Base-by-base conservation (phyloP, 169 alveolate genomes). In the Theileria sp. region DNA sequence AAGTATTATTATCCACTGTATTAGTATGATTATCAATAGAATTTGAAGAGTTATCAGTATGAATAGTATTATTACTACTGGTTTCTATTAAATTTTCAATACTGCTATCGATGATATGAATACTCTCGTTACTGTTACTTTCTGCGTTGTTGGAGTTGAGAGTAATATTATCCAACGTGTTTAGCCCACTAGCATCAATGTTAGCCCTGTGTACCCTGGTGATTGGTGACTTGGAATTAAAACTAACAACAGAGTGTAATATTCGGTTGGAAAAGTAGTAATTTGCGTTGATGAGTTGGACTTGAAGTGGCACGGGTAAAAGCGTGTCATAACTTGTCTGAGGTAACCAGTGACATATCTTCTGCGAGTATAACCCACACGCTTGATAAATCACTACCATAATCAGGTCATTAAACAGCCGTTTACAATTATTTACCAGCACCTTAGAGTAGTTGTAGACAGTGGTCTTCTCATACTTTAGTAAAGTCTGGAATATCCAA, bases 231-330 rank as follows among this genome's bases (percentile, higher is more conserved):
- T 3, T 44, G 54, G 17, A 44, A 44, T 44, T 44, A 44, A 10
- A 10, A 44, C 17, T 44, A 13, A 44, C 19, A 44, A 44, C 12
- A 10, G 54, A 44, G 17, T 44, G 54, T 13, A 44, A 13, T 4
- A 44, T 44, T 44, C 54, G 4, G 8, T 44, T 44, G 0, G 54
- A 44, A 19, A 66, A 81, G 71, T 75, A 73, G 60, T 82, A 73
- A 30, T 64, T 30, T 44, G 34, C 21, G 58, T 82, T 77, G 58
- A 84, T 76, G 36, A 84, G 36, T n/a, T 72, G 65, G 17, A 84
- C 49, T 58, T 76, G 72, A 8, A 81, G 80, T 26, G 90, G 90
- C 19, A 84, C 58, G 0, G 90, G 90, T 62, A 86, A 83, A 8
- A 68, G 81, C 71, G 77, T 49, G 73, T 84, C 90, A 62, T 77